Evolutionary conservation across 108 stramenopile species (phyloP), one percentile per base, ranked within the genome.

Genomic region (Pseudonitzschia pungens): DNA sequence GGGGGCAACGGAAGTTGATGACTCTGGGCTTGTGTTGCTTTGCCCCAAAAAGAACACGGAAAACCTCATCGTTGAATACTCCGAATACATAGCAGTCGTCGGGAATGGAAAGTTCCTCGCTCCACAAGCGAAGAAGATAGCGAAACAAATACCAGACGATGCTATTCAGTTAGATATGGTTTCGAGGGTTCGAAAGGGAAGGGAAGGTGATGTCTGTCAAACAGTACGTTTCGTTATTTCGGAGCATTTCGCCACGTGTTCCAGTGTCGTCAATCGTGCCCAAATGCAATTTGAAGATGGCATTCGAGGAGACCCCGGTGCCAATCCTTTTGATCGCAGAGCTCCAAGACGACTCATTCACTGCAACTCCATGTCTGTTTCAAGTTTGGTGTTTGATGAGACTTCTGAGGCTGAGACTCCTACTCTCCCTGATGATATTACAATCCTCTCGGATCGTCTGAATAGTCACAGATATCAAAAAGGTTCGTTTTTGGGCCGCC

Each of bases 1-100:
- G 0, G 92, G 92, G 43, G 92, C 92, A 14, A 79, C 79, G 3
- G 85, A 89, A 26, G 85, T 90, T 0, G 92, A 93, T 76, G 92
- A 93, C 73, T 85, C 88, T 16, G 92, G 92, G 20, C 65, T 90
- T 51, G 86, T 93, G 2, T 60, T 93, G 29, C 56, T 93, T 0
- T 89, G 88, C 70, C 92, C 92, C 18, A 88, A 86, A 65, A 56
- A 76, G 3, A 75, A 79, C 16, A 50, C 63, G 1, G 54, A 68
- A 0, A 77, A 79, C 28, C 41, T 93, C 14, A 80, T 81, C 70
- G 83, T 90, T 9, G 89, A 93, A 68, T 59, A 58, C 9, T 70
- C 76, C 32, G 79, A 79, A 21, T 93, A 93, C 67, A 56, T 85
- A 18, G 86, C 92, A 15, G 88, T 93, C 16, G 81, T 93, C 41